Base-by-base conservation (phyloP, 2,329 filamentous ascomycete species). In the Phialocephala sp. region DNA sequence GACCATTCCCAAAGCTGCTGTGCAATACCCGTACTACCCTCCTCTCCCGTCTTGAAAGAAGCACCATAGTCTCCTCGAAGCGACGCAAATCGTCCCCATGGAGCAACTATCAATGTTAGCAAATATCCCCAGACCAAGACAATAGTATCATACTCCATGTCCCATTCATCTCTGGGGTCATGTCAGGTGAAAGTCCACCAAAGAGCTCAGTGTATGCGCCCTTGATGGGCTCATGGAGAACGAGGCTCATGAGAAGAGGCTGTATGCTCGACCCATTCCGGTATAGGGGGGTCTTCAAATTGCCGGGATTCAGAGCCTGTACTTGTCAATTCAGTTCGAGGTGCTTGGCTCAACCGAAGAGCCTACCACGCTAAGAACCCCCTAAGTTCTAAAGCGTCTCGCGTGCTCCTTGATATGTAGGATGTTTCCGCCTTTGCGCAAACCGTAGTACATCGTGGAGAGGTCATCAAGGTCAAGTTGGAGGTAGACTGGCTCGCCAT, bases 1-100 rank as follows among this genome's bases (percentile, higher is more conserved):
- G 74, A 76, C 80, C 80, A 83, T 8, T 80, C 76, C 80, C 80
- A 83, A 63, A 83, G 81, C 58, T 76, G 73, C 52, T 74, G 67
- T 2, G 76, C 78, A 45, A 77, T 73, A 0, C 77, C 79, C 4
- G 74, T 78, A 1, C 80, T 79, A 20, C 79, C 79, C 56, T 80
- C 77, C 20, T 72, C 73, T 56, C 75, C 68, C 4, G 72, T 64
- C 65, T 75, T 78, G 1, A 74, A 74, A 14, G 70, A 76, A 2
- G 73, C 68, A 4, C 72, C 72, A 14, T 80, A 43, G 66, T 80
- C 79, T 41, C 69, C 66, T 14, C 77, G 72, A 20, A 79, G 75
- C 20, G 74, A 63, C 54, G 62, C 65, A 64, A 77, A 71, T 36
- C 77, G 73, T 67, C 83, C 83, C 80, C 82, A 86, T 1, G 83